These are phyloP conservation scores for Kodamaea fukazawae DNA, from an alignment of 805 yeast species.

Conservation along the genomic window DNA sequence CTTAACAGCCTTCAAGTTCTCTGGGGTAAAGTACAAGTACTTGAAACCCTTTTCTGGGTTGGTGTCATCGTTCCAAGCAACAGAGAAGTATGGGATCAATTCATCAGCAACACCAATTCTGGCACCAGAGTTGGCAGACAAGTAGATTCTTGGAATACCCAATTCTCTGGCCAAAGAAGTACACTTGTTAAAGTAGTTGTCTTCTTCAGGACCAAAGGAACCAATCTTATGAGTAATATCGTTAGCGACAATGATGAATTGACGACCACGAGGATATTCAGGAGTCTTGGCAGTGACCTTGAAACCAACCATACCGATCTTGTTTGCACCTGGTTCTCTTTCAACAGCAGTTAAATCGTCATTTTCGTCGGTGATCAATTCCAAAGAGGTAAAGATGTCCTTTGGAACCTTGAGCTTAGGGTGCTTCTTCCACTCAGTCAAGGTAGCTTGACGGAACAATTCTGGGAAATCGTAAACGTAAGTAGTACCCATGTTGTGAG, in stretches of 20 bases:
- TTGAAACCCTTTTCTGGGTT: constrained; percentile 84
- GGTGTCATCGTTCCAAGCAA: constrained; percentile 83
- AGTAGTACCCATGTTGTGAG: constrained; percentile 97
- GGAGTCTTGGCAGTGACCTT: constrained; percentile 88
- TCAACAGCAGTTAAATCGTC: constrained; percentile 81
- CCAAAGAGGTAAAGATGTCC: constrained; percentile 74
- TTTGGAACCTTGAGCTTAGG: constrained; percentile 63
- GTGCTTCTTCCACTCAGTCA: constrained; percentile 77
- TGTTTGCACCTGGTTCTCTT: constrained; percentile 95
- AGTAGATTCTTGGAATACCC: constrained; percentile 93
- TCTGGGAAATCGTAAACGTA: constrained; percentile 99
- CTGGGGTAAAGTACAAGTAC: constrained; percentile 78
- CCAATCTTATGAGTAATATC: constrained; percentile 98
- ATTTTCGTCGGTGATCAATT: constrained; percentile 80
- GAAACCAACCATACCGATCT: constrained; percentile 98
- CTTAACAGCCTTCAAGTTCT: constrained; percentile 55
- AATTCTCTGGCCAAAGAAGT: constrained; percentile 86
- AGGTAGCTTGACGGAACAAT: constrained; percentile 88
- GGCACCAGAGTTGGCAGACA: constrained; percentile 99
- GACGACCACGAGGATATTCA: constrained; percentile 95
- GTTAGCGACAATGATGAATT: constrained; percentile 88
- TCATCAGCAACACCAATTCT: constrained; percentile 98
- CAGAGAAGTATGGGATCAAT: constrained; percentile 81
- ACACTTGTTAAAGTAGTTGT: constrained; percentile 84
- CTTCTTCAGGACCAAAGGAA: constrained; percentile 97